Base-by-base conservation (phyloP, 805 yeast genomes). In the Kluyveromyces starmeri region DNA sequence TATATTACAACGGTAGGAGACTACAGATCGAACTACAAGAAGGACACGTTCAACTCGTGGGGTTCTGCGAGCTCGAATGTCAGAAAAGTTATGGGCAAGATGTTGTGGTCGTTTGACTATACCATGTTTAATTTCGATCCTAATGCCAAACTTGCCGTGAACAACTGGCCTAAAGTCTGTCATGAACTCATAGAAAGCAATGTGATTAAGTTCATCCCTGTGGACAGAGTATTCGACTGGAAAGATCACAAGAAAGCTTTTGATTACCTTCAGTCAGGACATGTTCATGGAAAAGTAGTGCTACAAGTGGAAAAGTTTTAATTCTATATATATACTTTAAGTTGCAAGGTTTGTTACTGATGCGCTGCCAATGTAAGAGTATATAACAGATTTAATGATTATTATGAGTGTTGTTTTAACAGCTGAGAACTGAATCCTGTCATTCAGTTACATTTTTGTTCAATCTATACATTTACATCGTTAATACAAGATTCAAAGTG, bases 281-380 rank as follows among this genome's bases (percentile, higher is more conserved):
- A 64, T 38, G 74, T 78, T 6, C 71, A 67, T 37, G 95, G 95
- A 23, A 84, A 83, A 53, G 61, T 84, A 32, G 70, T 84, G n/a
- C 37, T 67, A 28, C 50, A 65, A 27, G 61, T 62, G n/a, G 71
- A 66, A 36, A 51, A 51, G 20, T 67, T 67, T 40, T 67, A 44
- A 45, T 21, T 24, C 17, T 21, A 20, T 24, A 18, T 8, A 12
- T 14, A 4, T 25, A 5, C 13, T 22, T 26, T 27, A 23, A 23
- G n/a, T 7, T 23, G n/a, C 26, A 23, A n/a, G n/a, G n/a, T n/a
- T n/a, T n/a, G n/a, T n/a, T n/a, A n/a, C n/a, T n/a, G n/a, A n/a
- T n/a, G n/a, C n/a, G n/a, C n/a, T n/a, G n/a, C n/a, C n/a, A n/a
- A n/a, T n/a, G n/a, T n/a, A n/a, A n/a, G n/a, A n/a, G n/a, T n/a